Evolutionary conservation across 2,329 filamentous ascomycete genomes (phyloP).

Genomic region (Colletotrichum sidae): DNA sequence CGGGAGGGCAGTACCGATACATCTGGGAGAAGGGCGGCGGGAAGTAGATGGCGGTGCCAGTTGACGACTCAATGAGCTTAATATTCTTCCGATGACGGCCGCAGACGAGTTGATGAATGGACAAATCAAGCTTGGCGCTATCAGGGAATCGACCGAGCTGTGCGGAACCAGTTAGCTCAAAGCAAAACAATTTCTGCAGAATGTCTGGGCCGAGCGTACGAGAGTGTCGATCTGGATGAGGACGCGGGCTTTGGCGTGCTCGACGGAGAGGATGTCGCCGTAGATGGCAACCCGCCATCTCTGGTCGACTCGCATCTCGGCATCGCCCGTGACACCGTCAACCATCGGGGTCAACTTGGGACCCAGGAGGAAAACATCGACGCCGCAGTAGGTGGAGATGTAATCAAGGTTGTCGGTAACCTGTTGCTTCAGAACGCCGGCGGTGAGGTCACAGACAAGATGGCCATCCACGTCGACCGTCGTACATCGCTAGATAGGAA

Average conservation of each 20-base stretch:
- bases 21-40: constrained; percentile 92
- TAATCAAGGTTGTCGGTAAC: constrained; percentile 89
- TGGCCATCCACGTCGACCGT: constrained; percentile 94
- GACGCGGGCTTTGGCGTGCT: constrained; percentile 96
- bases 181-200: background rate
- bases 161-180: constrained; percentile 29
- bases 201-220: constrained; percentile 57
- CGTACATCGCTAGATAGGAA: constrained; percentile 81
- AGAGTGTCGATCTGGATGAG: constrained; percentile 97
- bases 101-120: constrained; percentile 91
- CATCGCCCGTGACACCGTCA: constrained; percentile 79
- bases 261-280: constrained; percentile 92
- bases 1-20: constrained; percentile 88
- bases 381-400: constrained; percentile 88
- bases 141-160: constrained; percentile 82
- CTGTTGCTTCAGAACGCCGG: constrained; percentile 73
- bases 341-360: constrained; percentile 87
- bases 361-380: constrained; percentile 95
- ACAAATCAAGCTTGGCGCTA: constrained; percentile 83
- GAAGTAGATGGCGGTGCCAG: constrained; percentile 97
- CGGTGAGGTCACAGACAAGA: constrained; percentile 80
- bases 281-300: constrained; percentile 94
- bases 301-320: constrained; percentile 87
- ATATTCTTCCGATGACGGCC: constrained; percentile 97
- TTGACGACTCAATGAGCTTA: constrained; percentile 95